Evolutionary conservation across 140 eudicot genomes (phyloP), one percentile per base, ranked within the genome.

Genomic region (Flaveria floridana): DNA sequence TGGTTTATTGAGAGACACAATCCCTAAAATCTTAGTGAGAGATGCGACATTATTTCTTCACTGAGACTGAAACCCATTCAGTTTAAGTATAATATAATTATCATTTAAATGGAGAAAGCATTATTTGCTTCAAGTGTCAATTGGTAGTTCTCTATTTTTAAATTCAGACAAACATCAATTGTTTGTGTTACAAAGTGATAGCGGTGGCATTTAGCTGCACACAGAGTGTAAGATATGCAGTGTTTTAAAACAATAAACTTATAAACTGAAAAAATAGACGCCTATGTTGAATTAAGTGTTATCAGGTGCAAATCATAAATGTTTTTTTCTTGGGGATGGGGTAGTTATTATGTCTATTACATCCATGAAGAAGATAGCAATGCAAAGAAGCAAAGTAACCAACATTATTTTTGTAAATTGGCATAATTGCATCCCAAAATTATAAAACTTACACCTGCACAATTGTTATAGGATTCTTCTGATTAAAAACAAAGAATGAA

Each of bases 1-100:
- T 42, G 30, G 28, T 59, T 73, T 15, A 15, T 30, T 30, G 46
- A 14, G 69, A 63, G 70, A 64, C 23, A 82, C 77, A 15, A 39
- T 13, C 6, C 15, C 7, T 5, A 7, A 48, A 63, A 42, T 44
- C 56, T 47, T 46, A 21, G 1, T 14, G 9, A 23, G 25, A 3
- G 30, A 4, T 70, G 23, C 28, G 16, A n/a, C 15, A 11, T 14
- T 50, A 48, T 12, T 69, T 68, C 74, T 69, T 47, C 46, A 47
- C n/a, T 8, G 44, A 14, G 26, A 70, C 28, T 70, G 42, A 50
- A 21, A 26, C 34, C 30, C 34, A 5, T n/a, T 28, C 46, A 15
- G 19, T 16, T 16, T 51, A 15, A 28, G 20, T 57, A 8, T 6
- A 6, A 20, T 41, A 53, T 25, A 1, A 12, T 25, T 41, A 61